Base-by-base conservation (phyloP, 208 protist genomes). In the Entamoeba moshkovskii region DNA sequence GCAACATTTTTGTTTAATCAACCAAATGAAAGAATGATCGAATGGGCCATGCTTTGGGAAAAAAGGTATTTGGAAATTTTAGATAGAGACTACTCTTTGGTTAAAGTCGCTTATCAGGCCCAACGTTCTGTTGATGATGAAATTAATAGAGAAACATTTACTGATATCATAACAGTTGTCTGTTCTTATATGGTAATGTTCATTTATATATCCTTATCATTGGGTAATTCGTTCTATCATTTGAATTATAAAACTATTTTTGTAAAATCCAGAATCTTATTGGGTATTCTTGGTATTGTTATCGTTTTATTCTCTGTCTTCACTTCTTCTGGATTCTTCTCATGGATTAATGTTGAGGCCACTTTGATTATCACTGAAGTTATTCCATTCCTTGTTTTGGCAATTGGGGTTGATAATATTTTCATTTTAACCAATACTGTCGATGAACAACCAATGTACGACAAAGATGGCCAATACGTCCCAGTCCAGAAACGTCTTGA, bases 371-470 rank as follows among this genome's bases (percentile, higher is more conserved):
- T 97, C 47, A 73, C 92, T 29, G 96, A 97, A 92, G 96, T 97
- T 8, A 97, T 97, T 46, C 96, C 96, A 44, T 97, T 97, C 93
- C 85, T 97, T 0, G 94, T 97, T 18, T 94, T 97, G 6, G 96
- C 96, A 1, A 97, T 97, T 85, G 96, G 96, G 92, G 96, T 97
- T 3, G 96, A 97, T 93, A 97, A 97, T 85, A 96, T 97, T 42
- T 97, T 97, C 45, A 97, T 97, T 66, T n/a, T 97, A 1, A 94
- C 95, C 3, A 97, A 96, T 45, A 94, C 93, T 16, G 94, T 97
- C 18, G 95, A 52, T 52, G 47, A 52, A 52, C 47, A 52, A 52
- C 47, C 47, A 22, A 52, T 52, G 47, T 52, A 52, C 47, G 47
- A 97, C 46, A 49, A n/a, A 85, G 42, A 66, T n/a, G 38, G 52